These are phyloP conservation scores for Mycena vitilis DNA, from an alignment of 768 basidiomycete species.

Conservation along the genomic window DNA sequence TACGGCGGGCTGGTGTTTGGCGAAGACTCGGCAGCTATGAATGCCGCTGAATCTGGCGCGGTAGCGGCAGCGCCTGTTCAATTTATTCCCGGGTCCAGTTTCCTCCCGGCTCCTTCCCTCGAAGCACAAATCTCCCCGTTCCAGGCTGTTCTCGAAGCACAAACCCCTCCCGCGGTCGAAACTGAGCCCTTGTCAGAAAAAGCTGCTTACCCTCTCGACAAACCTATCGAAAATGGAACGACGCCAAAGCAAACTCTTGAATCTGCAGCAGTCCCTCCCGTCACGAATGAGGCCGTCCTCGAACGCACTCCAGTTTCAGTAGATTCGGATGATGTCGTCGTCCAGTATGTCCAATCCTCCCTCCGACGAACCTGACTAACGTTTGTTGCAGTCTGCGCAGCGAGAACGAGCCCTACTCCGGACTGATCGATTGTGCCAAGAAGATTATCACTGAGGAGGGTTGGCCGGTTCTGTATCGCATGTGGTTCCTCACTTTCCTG, in stretches of 20 bases:
- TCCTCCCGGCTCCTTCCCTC: neutral
- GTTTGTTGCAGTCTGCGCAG: slow-evolving; percentile 38
- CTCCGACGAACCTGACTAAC: neutral
- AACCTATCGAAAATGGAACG: neutral
- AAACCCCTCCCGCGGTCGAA: neutral
- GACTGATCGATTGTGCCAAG: slow-evolving; percentile 44
- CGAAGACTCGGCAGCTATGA: neutral
- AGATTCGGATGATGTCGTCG: slow-evolving; percentile 15
- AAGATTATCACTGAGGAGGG: slow-evolving; percentile 52
- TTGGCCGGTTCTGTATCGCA: slow-evolving; percentile 47
- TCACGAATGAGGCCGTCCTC: slow-evolving; percentile 4
- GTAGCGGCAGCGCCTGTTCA: neutral
- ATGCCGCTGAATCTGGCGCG: neutral
- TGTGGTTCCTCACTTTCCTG: slow-evolving; percentile 47
- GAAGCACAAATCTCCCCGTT: neutral
- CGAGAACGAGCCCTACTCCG: slow-evolving; percentile 45
- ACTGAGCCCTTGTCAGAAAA: neutral
- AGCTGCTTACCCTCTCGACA: neutral
- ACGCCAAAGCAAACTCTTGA: neutral
- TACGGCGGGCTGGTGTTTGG: slow-evolving; percentile 13
- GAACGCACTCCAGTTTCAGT: slow-evolving; percentile 8
- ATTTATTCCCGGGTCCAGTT: neutral
- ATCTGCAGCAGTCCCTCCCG: neutral
- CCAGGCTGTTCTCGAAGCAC: neutral
- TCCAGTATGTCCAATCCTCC: slow-evolving; percentile 26